Percentiles rank a stretch among this genome's conserved stretches.
phyloP scores from a whole-genome alignment of 129 eudicot genomes.

The Ambrosia trifida region DNA sequence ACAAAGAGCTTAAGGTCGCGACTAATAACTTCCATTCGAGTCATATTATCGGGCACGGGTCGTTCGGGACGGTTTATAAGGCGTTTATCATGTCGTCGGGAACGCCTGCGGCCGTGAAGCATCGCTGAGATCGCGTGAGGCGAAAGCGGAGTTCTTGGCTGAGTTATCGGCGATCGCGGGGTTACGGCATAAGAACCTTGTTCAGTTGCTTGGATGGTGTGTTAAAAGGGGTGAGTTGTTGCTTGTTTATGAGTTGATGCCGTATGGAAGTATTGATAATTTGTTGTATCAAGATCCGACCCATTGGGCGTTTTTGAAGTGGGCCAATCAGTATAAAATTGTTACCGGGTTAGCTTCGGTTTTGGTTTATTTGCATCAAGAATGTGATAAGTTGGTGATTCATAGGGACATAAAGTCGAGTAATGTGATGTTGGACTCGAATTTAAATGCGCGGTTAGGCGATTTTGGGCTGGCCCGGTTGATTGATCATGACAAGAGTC shows the following conservation, averaged over 20 bases:
- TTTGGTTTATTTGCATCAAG: constrained; percentile 79
- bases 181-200: constrained; percentile 71
- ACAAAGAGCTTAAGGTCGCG: constrained; percentile 62
- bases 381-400: constrained; percentile 83
- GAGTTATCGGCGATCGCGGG: constrained; percentile 75
- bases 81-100: constrained; percentile 51
- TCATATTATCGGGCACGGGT: constrained; percentile 61
- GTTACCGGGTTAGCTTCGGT: constrained; percentile 82
- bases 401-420: constrained; percentile 87
- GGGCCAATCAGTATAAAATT: constrained; percentile 60
- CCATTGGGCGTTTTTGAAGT: constrained; percentile 43
- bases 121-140: constrained; percentile 61
- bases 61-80: constrained; percentile 81
- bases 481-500: constrained; percentile 76
- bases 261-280: constrained; percentile 67
- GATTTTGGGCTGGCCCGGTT: constrained; percentile 88
- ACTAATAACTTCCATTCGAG: constrained; percentile 68
- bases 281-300: constrained; percentile 50
- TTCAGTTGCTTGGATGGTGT: constrained; percentile 87
- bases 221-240: constrained; percentile 70
- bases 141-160: constrained; percentile 68
- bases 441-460: constrained; percentile 66
- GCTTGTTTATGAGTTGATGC: constrained; percentile 85
- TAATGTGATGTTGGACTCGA: constrained; percentile 68
- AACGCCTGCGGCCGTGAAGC: constrained; percentile 63